Evolutionary conservation across 2,329 filamentous ascomycete species (phyloP), one percentile per base, ranked within the genome.

Genomic region (Verticillium nubilum): DNA sequence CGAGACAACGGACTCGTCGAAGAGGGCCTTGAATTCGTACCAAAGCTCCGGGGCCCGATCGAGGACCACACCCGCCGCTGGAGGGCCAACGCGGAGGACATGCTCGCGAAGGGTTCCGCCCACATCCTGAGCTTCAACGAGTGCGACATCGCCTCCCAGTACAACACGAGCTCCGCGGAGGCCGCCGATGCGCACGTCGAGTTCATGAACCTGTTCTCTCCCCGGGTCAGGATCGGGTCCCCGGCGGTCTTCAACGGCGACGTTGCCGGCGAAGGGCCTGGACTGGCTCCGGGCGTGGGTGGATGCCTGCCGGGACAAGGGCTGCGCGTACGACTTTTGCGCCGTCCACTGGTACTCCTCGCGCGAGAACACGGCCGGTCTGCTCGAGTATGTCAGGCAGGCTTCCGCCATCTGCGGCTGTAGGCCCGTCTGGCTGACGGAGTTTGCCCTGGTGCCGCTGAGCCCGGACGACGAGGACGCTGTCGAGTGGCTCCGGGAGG

Each of bases 61-160:
- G 58, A 67, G 7, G 71, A 73, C 13, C 78, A 82, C 70, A 78
- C 78, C 59, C 58, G 66, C 58, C 69, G 67, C 66, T 91, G 86
- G 86, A 65, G 67, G 31, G 53, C 61, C 13, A 78, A 81, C 62
- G 85, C 80, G 52, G 70, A 79, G 58, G 68, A 72, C n/a, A 83
- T 84, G 62, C 80, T 89, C 62, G 66, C 71, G 56, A 70, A 70
- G 13, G 87, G 87, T 59, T 74, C 81, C 64, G 81, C 78, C 62
- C 77, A 80, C 66, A 71, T 90, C 58, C 80, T 90, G 68, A 80
- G 80, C 71, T 90, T 89, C 82, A 91, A 91, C 79, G 88, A 91
- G 79, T 86, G 86, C 52, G 88, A 91, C 72, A 80, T 81, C 62
- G 64, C 65, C 15, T 69, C 69, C n/a, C 87, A 90, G 74, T 76